Evolutionary conservation across 2,329 filamentous ascomycete species (phyloP).

Genomic region (Hypomyces rosellus): DNA sequence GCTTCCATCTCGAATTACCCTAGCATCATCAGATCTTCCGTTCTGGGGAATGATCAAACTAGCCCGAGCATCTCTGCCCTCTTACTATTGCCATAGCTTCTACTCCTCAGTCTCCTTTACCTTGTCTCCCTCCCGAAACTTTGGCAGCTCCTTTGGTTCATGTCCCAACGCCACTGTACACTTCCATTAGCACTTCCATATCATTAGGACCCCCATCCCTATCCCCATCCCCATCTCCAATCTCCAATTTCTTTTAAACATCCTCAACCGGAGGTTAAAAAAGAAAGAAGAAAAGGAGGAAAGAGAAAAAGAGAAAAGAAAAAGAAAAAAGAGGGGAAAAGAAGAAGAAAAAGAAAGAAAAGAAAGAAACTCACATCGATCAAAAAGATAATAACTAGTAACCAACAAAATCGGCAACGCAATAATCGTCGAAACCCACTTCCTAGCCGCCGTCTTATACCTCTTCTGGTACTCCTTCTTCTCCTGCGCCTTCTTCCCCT

Average conservation of each 20-base stretch:
- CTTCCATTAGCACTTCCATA: background rate
- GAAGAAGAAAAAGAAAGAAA: too few species aligned
- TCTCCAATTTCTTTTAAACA: too few species aligned
- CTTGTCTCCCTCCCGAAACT: conserved; percentile 1
- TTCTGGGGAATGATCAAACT: too few species aligned
- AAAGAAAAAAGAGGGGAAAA: background rate
- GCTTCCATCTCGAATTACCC: too few species aligned
- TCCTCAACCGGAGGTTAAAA: too few species aligned
- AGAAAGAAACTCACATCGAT: conserved; percentile 35
- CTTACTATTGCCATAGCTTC: too few species aligned
- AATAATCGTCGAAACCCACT: conserved; percentile 42
- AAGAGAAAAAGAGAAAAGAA: background rate
- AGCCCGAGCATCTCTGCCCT: too few species aligned
- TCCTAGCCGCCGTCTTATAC: conserved; percentile 39
- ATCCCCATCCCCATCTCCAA: background rate
- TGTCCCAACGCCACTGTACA: conserved; percentile 27
- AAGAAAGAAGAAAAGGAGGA: too few species aligned
- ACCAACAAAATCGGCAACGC: conserved; percentile 49
- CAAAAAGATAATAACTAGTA: conserved; percentile 48
- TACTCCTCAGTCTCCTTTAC: background rate
- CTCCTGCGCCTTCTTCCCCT: conserved; percentile 14
- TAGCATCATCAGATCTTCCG: too few species aligned
- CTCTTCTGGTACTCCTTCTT: conserved; percentile 34
- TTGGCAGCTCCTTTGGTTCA: conserved; percentile 22
- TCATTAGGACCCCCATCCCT: too few species aligned